phyloP scores from a whole-genome alignment of 495 filamentous ascomycete genomes.

The Xylaria cubensis region DNA sequence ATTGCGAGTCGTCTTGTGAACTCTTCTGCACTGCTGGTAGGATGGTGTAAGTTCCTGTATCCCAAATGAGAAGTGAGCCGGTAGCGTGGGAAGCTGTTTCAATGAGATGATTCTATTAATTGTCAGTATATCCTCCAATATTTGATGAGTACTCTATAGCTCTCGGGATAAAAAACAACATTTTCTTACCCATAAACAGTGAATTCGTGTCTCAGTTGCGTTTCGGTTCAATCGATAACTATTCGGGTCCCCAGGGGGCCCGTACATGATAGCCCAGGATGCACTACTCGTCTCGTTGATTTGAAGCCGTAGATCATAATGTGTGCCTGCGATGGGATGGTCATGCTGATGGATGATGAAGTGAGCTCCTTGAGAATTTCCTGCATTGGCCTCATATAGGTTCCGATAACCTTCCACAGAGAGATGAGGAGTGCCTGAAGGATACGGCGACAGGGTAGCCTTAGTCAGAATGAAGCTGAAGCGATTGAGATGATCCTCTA shows the following conservation, averaged over 20 bases:
- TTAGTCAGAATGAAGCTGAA: conserved; percentile 54
- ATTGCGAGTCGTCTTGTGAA: conserved; percentile 34
- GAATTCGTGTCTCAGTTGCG: conserved; percentile 71
- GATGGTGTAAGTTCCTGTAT: conserved; percentile 69
- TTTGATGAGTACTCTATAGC: neutral
- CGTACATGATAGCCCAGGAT: conserved; percentile 72
- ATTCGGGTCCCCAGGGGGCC: conserved; percentile 68
- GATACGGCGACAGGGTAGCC: conserved; percentile 35
- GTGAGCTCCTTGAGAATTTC: conserved; percentile 57
- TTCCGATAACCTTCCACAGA: conserved; percentile 53
- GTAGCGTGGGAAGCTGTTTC: conserved; percentile 66
- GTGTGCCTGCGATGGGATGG: conserved; percentile 67
- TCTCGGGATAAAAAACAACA: neutral
- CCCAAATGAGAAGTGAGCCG: conserved; percentile 73
- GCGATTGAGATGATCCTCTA: conserved; percentile 60
- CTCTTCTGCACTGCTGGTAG: conserved; percentile 42
- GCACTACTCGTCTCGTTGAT: conserved; percentile 68
- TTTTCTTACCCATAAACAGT: conserved; percentile 66
- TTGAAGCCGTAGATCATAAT: conserved; percentile 72
- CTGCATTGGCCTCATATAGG: conserved; percentile 60
- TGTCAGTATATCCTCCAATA: neutral
- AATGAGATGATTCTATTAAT: conserved; percentile 67
- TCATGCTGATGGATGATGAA: conserved; percentile 76
- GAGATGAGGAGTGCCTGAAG: conserved; percentile 44
- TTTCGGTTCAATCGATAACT: conserved; percentile 62